Evolutionary conservation across 345 rosid species (phyloP).

Genomic region (Salix purpurea): DNA sequence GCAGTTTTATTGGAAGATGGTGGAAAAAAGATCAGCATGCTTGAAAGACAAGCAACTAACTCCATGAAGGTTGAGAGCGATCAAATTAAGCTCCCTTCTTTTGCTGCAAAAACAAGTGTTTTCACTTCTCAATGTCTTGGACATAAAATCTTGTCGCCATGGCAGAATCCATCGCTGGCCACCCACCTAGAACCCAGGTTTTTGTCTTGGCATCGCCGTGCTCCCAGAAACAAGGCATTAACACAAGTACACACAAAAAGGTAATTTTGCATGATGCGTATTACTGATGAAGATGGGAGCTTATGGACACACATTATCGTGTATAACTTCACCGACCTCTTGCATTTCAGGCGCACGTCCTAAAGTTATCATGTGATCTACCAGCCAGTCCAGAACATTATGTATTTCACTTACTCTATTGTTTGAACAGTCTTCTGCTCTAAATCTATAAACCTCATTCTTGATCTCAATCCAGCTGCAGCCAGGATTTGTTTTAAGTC

Average conservation of each 20-base stretch:
- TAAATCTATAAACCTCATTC: constrained; percentile 55
- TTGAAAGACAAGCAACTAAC: neutral
- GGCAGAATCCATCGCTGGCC: neutral
- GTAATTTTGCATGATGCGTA: neutral
- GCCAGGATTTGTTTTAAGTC: constrained; percentile 66
- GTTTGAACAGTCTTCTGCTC: constrained; percentile 62
- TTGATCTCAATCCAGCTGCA: constrained; percentile 83
- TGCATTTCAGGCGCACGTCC: constrained; percentile 23
- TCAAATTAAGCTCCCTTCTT: neutral
- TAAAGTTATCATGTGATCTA: constrained; percentile 46
- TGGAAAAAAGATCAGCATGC: neutral
- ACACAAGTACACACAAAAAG: neutral
- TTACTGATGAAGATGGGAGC: neutral
- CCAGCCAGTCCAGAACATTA: constrained; percentile 40
- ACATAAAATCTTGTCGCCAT: neutral
- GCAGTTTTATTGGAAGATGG: neutral
- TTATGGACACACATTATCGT: neutral
- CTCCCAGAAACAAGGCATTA: neutral
- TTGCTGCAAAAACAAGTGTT: neutral
- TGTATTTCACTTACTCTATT: constrained; percentile 35
- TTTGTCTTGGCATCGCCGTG: neutral
- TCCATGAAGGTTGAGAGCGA: neutral
- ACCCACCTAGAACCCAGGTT: neutral
- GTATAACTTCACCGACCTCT: constrained; percentile 5
- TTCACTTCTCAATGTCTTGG: neutral